Percentiles rank a stretch among this genome's conserved stretches.
Conservation (phyloP, 2,329 filamentous ascomycete genomes). For the Colletotrichum echinochloae region DNA sequence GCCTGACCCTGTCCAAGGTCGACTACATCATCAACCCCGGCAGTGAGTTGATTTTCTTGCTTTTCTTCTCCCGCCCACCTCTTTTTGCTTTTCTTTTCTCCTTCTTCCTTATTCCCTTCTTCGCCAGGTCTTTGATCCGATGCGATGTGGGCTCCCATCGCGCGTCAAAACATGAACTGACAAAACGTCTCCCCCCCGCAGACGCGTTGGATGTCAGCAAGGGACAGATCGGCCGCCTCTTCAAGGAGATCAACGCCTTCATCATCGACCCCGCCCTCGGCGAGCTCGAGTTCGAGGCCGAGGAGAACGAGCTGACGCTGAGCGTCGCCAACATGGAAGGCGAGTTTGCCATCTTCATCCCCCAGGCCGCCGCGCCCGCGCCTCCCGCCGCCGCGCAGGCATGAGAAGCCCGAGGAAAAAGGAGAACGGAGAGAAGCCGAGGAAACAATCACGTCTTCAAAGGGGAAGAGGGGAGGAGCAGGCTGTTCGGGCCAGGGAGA, state of each 20-base stretch:
- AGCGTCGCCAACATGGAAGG: constrained; percentile 49
- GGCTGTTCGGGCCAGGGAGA: background rate
- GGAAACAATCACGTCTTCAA: background rate
- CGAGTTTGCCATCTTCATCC: constrained; percentile 51
- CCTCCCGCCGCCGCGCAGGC: background rate
- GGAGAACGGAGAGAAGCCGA: background rate
- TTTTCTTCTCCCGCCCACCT: too few relatives aligned
- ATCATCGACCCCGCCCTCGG: constrained; percentile 51
- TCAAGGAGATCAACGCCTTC: constrained; percentile 51
- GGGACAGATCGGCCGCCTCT: constrained; percentile 52
- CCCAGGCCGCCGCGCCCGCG: constrained; percentile 36
- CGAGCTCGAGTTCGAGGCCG: constrained; percentile 56
- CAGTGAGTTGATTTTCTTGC: constrained; percentile 47
- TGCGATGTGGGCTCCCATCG: too few relatives aligned
- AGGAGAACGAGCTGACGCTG: constrained; percentile 54
- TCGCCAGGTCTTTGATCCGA: background rate
- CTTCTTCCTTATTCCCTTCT: background rate
- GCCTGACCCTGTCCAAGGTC: constrained; percentile 53
- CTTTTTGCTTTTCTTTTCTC: background rate
- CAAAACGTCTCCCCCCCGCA: constrained; percentile 14
- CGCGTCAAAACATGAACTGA: background rate
- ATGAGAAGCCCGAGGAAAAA: background rate
- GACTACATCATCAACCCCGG: constrained; percentile 54
- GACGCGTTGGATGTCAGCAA: constrained; percentile 51
- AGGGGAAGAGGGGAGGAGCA: fast-evolving